Conservation (phyloP, 129 eudicot genomes). For the Ambrosia artemisiifolia region DNA sequence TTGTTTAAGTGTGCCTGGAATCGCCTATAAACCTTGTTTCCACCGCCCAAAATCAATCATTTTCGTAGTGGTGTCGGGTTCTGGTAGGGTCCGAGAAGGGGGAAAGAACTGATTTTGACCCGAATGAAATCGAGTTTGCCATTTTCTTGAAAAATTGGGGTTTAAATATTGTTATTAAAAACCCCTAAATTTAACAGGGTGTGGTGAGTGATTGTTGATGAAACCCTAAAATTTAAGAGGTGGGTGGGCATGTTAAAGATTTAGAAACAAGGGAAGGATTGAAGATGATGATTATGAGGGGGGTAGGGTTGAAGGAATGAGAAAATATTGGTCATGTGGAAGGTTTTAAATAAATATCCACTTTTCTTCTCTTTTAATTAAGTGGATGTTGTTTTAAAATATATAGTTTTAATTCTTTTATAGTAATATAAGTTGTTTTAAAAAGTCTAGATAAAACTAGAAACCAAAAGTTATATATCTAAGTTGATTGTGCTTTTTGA, state of each 20-base stretch:
- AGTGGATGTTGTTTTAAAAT: no score
- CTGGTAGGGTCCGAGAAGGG: slow-evolving; percentile 47
- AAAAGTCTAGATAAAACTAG: no score
- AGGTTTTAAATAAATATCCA: background rate
- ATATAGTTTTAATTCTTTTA: no score
- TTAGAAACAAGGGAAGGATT: slow-evolving; percentile 10
- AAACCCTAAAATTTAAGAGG: slow-evolving; percentile 1
- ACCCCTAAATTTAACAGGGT: slow-evolving; percentile 16
- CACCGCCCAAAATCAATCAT: no score
- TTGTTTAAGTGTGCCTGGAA: no score
- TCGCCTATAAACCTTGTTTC: no score
- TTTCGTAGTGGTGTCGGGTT: no score
- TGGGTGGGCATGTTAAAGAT: background rate
- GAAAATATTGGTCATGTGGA: slow-evolving; percentile 1
- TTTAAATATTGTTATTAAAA: slow-evolving; percentile 11
- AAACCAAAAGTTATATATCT: no score
- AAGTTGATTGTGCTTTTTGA: no score
- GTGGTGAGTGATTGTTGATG: background rate
- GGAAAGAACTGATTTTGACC: slow-evolving; percentile 44
- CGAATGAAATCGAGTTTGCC: slow-evolving; percentile 44
- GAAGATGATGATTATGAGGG: background rate
- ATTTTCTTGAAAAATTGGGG: slow-evolving; percentile 32
- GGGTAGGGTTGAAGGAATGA: slow-evolving; percentile 11
- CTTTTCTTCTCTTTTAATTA: background rate
- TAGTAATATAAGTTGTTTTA: no score